A percentile compares a stretch with the other conserved stretches of the same genome.
These are phyloP conservation scores for Ochromonas danica DNA, from an alignment of 108 stramenopile genomes.

Conservation along the genomic window DNA sequence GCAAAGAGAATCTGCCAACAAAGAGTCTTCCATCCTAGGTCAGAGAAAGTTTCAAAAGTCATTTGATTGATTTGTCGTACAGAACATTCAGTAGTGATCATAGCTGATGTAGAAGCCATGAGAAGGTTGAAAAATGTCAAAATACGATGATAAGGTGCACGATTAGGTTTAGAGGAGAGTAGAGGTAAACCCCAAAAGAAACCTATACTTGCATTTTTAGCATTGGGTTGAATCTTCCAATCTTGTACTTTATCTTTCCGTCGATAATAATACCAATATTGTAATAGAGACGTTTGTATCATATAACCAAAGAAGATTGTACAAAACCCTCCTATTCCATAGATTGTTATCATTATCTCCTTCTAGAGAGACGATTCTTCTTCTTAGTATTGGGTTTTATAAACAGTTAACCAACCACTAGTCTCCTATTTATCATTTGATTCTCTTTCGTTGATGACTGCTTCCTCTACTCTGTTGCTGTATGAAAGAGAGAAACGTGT, in stretches of 20 bases:
- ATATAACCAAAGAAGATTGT: background rate
- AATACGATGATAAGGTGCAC: background rate
- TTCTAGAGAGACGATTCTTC: too few species aligned
- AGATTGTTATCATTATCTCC: too few species aligned
- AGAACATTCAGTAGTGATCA: background rate
- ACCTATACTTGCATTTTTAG: background rate
- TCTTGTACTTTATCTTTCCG: background rate
- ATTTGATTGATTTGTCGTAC: background rate
- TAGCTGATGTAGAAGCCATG: background rate
- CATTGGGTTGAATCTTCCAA: conserved; percentile 20
- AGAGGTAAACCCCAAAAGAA: background rate
- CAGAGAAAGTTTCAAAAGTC: background rate
- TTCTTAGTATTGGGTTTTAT: too few species aligned
- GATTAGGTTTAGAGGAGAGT: background rate
- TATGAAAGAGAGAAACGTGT: too few species aligned
- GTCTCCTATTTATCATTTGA: too few species aligned
- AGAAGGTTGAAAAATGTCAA: background rate
- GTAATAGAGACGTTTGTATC: background rate
- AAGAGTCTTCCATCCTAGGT: background rate
- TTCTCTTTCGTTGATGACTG: too few species aligned
- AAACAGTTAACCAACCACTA: too few species aligned
- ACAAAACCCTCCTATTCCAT: too few species aligned
- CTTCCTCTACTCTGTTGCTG: too few species aligned
- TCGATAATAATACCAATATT: background rate
- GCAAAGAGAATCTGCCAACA: background rate